Percentiles rank a stretch among this genome's conserved stretches.
Evolutionary conservation across 2,329 filamentous ascomycete genomes (phyloP).

Genomic region (Kalaharituber pfeilii): DNA sequence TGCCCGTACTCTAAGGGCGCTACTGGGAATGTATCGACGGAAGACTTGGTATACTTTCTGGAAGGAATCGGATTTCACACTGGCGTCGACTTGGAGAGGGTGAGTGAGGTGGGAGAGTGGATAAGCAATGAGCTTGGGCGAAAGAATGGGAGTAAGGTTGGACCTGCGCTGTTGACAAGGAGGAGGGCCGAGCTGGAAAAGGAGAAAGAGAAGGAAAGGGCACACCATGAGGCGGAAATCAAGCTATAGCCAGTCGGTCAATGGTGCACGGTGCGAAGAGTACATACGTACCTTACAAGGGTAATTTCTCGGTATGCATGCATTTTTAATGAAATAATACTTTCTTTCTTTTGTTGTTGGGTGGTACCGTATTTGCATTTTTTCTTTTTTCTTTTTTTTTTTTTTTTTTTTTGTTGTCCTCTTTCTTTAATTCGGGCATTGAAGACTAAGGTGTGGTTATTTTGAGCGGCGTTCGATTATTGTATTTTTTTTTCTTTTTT

Average conservation of each 20-base stretch:
- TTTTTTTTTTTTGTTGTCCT: not conserved
- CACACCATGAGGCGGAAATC: too few relatives aligned
- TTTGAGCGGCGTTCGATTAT: too few relatives aligned
- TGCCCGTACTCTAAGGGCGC: constrained; percentile 75
- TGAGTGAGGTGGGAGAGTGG: constrained; percentile 55
- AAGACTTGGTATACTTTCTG: constrained; percentile 65
- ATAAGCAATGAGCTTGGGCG: constrained; percentile 47
- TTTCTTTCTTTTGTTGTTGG: not conserved
- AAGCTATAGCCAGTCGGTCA: too few relatives aligned
- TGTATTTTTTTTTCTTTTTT: too few relatives aligned
- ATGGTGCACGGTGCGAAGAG: not conserved
- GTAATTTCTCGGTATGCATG: too few relatives aligned
- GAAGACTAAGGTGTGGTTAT: too few relatives aligned
- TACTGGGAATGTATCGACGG: constrained; percentile 71
- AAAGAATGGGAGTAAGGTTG: constrained; percentile 48
- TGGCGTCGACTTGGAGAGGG: constrained; percentile 49
- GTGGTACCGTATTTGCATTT: not conserved
- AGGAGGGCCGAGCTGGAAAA: constrained; percentile 19
- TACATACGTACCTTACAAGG: too few relatives aligned
- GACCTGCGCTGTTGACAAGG: constrained; percentile 43
- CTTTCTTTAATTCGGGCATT: too few relatives aligned
- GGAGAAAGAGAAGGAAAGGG: not conserved
- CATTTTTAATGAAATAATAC: not conserved
- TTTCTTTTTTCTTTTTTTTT: not conserved
- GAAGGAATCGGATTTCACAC: constrained; percentile 58